These are phyloP conservation scores for Trypanosoma lewisi DNA, from an alignment of 208 protist species.

Conservation along the genomic window DNA sequence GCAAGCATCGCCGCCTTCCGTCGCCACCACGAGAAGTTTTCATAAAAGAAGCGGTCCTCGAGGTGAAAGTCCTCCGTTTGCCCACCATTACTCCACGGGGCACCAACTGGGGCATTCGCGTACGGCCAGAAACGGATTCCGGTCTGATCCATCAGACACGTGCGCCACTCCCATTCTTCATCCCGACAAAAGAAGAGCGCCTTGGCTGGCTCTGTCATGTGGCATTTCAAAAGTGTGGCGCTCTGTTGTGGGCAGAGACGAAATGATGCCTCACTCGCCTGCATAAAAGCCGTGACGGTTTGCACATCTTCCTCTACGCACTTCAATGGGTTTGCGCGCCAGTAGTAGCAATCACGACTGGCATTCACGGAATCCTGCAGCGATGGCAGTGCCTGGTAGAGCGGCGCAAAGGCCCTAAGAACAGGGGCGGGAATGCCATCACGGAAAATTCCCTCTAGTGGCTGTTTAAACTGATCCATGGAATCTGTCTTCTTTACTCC, in stretches of 20 bases:
- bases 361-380: constrained; percentile 63
- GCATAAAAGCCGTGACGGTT: constrained; percentile 81
- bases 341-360: constrained; percentile 88
- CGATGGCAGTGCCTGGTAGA: constrained; percentile 84
- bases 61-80: constrained; percentile 91
- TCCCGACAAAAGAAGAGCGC: constrained; percentile 91
- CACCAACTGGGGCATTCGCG: constrained; percentile 82
- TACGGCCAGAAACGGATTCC: constrained; percentile 90
- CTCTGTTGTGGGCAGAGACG: constrained; percentile 89
- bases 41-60: constrained; percentile 89
- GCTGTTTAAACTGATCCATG: constrained; percentile 86
- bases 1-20: constrained; percentile 78
- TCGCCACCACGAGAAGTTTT: constrained; percentile 86
- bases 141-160: constrained; percentile 89
- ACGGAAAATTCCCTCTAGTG: constrained; percentile 90
- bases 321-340: constrained; percentile 85
- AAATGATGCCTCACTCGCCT: constrained; percentile 85
- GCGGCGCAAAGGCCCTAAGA: constrained; percentile 83
- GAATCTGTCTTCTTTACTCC: constrained; percentile 1
- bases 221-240: constrained; percentile 89
- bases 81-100: constrained; percentile 84
- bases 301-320: constrained; percentile 82
- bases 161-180: constrained; percentile 93
- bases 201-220: constrained; percentile 88
- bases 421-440: constrained; percentile 88